Conservation (phyloP, 2,329 filamentous ascomycete genomes). For the Fusarium nisikadoi region DNA sequence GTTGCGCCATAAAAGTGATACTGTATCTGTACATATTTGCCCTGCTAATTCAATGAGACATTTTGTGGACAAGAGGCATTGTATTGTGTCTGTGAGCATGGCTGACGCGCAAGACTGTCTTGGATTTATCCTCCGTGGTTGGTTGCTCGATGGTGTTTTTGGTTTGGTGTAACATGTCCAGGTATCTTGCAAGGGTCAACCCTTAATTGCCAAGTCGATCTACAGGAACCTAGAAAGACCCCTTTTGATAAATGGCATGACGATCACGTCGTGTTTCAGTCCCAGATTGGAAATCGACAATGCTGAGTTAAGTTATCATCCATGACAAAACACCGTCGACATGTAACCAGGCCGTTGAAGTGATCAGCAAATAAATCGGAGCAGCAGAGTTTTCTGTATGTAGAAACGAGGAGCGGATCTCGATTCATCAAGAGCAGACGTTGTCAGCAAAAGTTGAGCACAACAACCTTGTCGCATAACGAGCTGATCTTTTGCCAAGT, state of each 20-base stretch:
- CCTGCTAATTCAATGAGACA: conserved; percentile 4
- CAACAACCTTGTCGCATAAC: conserved; percentile 7
- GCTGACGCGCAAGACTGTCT: conserved; percentile 19
- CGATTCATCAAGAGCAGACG: not conserved
- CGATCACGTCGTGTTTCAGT: conserved; percentile 5
- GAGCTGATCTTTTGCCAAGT: conserved; percentile 17
- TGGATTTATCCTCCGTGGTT: conserved; percentile 17
- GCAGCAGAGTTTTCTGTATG: not conserved
- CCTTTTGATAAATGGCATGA: conserved; percentile 1
- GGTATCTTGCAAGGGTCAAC: conserved; percentile 2
- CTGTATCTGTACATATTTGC: not conserved
- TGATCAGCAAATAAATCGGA: not conserved
- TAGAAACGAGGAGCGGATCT: not conserved
- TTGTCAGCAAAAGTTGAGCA: conserved; percentile 8
- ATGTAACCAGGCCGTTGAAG: conserved; percentile 5
- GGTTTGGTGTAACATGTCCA: conserved; percentile 8
- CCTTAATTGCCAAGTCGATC: conserved; percentile 32
- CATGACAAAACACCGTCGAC: not conserved
- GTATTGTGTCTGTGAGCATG: not conserved
- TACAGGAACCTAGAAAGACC: conserved; percentile 29
- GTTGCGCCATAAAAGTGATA: conserved; percentile 10
- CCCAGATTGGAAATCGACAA: not conserved
- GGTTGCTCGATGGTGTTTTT: not conserved
- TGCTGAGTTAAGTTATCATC: not conserved
- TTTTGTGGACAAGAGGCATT: not conserved